Evolutionary conservation across 2,329 filamentous ascomycete species (phyloP).

Genomic region (Colletotrichum cereale): DNA sequence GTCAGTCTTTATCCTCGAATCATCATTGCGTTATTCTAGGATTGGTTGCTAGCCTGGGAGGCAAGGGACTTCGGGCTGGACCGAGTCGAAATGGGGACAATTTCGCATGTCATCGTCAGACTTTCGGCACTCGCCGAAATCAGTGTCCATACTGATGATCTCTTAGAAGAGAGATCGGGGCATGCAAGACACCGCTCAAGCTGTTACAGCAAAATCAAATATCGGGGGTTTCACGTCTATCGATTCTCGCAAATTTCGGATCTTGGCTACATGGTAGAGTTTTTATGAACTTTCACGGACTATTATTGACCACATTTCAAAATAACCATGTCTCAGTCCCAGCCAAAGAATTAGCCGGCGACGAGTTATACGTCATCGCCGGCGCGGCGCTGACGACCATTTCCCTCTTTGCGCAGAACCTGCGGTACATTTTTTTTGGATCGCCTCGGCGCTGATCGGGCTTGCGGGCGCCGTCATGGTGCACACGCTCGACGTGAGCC

Average conservation of each 20-base stretch:
- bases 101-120: neutral
- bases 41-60: neutral
- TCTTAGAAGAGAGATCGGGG: too few species aligned
- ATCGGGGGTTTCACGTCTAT: too few species aligned
- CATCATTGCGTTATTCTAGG: neutral
- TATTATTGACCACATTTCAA: neutral
- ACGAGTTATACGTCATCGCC: constrained; percentile 43
- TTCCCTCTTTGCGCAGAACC: constrained; percentile 46
- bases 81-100: constrained; percentile 7
- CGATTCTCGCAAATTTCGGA: neutral
- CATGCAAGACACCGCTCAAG: too few species aligned
- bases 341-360: constrained; percentile 20
- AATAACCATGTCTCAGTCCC: constrained; percentile 20
- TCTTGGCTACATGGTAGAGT: neutral
- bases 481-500: constrained; percentile 41
- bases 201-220: constrained; percentile 7
- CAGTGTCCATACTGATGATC: neutral
- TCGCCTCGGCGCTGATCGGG: constrained; percentile 43
- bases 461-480: constrained; percentile 47
- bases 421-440: constrained; percentile 50
- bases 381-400: constrained; percentile 44
- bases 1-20: neutral
- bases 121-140: constrained; percentile 18
- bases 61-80: constrained; percentile 8
- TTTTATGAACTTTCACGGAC: neutral